These are phyloP conservation scores for Pythium dissimile DNA, from an alignment of 352 stramenopile genomes.

Conservation along the genomic window DNA sequence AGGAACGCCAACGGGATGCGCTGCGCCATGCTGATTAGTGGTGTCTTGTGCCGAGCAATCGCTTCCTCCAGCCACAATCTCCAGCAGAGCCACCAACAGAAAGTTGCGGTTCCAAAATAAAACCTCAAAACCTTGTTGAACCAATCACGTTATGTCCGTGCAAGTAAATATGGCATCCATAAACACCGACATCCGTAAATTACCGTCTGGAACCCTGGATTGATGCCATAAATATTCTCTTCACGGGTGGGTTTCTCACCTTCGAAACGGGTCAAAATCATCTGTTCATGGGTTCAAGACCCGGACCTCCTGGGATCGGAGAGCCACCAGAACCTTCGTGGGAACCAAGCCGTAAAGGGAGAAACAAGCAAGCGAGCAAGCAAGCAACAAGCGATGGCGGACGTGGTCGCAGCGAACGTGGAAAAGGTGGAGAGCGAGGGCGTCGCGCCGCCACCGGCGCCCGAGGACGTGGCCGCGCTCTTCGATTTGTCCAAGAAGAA, in stretches of 20 bases:
- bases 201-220: neutral
- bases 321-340: constrained; percentile 27
- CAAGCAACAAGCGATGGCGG: constrained; percentile 36
- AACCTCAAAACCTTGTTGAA: constrained; percentile 21
- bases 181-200: neutral
- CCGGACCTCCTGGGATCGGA: constrained; percentile 7
- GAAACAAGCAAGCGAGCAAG: neutral
- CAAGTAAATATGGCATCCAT: neutral
- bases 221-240: too few species aligned
- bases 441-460: constrained; percentile 46
- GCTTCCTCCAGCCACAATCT: constrained; percentile 9
- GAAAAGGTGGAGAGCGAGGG: constrained; percentile 34
- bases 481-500: constrained; percentile 93
- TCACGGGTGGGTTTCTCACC: neutral
- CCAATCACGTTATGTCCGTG: neutral
- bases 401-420: constrained; percentile 49
- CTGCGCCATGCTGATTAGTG: constrained; percentile 66
- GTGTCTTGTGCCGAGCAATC: neutral
- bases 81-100: constrained; percentile 11
- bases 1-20: constrained; percentile 80
- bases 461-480: constrained; percentile 84
- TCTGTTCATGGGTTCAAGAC: neutral
- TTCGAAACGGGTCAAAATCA: neutral
- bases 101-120: neutral
- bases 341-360: neutral